Percentiles rank a stretch among this genome's conserved stretches.
Evolutionary conservation across 495 filamentous ascomycete genomes (phyloP).

Genomic region (Aspergillus wentii): DNA sequence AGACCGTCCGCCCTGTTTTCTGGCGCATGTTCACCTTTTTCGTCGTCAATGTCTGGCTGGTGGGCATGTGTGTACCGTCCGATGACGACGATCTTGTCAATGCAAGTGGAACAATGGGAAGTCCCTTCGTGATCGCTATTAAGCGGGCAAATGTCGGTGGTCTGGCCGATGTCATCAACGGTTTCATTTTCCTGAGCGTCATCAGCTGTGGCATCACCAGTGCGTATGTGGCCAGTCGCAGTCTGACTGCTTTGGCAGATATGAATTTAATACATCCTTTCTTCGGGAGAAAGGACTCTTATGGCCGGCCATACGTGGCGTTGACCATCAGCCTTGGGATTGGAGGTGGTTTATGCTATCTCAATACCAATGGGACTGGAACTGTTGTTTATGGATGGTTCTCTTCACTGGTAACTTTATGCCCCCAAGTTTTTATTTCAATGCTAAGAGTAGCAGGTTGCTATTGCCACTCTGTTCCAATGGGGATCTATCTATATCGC

Average conservation of each 20-base stretch:
- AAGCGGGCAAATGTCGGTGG: constrained; percentile 20
- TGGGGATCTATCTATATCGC: constrained; percentile 57
- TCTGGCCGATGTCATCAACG: constrained; percentile 22
- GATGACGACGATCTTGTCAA: constrained; percentile 15
- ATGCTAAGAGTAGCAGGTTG: no score
- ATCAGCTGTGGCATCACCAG: constrained; percentile 26
- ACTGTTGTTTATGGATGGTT: constrained; percentile 23
- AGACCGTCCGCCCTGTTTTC: constrained; percentile 22
- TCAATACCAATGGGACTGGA: constrained; percentile 19
- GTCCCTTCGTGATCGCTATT: constrained; percentile 25
- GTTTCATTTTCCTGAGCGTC: constrained; percentile 24
- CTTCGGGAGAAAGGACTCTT: constrained; percentile 21
- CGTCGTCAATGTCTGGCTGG: constrained; percentile 25
- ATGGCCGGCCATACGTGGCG: constrained; percentile 19
- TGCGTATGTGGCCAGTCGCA: constrained; percentile 23
- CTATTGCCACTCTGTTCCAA: constrained; percentile 23
- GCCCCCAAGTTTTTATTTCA: not conserved
- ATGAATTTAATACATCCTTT: constrained; percentile 19
- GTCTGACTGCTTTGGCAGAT: constrained; percentile 21
- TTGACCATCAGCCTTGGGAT: constrained; percentile 15
- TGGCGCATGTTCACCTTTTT: constrained; percentile 31
- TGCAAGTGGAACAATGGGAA: constrained; percentile 20
- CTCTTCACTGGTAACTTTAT: constrained; percentile 16
- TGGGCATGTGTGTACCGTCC: constrained; percentile 25
- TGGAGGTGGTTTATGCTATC: constrained; percentile 22